A percentile compares a stretch with the other conserved stretches of the same genome.
Conservation (phyloP, 2,329 filamentous ascomycete genomes). For the Cercospora beticola region DNA sequence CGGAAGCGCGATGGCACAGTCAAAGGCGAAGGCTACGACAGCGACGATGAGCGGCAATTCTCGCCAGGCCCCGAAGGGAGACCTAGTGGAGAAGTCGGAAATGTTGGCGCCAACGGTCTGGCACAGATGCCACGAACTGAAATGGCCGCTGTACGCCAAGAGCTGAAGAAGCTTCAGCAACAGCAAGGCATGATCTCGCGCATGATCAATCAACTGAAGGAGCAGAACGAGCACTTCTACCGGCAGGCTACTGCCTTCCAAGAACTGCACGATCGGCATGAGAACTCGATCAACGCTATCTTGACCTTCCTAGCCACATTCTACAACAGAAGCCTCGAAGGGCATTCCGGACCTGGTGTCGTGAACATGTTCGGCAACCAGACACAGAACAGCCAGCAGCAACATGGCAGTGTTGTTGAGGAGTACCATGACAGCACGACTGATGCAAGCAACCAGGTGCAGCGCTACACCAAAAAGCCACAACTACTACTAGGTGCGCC, state of each 20-base stretch:
- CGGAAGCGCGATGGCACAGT: constrained; percentile 56
- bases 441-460: constrained; percentile 35
- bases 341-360: constrained; percentile 74
- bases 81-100: constrained; percentile 29
- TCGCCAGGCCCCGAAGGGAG: constrained; percentile 33
- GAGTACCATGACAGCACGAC: constrained; percentile 51
- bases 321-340: constrained; percentile 89
- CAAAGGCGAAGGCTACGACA: constrained; percentile 66
- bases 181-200: constrained; percentile 84
- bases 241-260: constrained; percentile 88
- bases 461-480: constrained; percentile 32
- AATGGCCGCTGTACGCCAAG: constrained; percentile 71
- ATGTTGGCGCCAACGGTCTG: constrained; percentile 47
- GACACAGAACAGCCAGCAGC: constrained; percentile 36
- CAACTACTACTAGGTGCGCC: constrained; percentile 34
- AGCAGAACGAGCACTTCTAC: constrained; percentile 84
- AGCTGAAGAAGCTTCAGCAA: constrained; percentile 77
- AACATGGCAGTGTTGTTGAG: constrained; percentile 62
- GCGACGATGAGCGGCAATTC: constrained; percentile 59
- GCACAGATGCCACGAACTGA: constrained; percentile 67
- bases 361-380: constrained; percentile 75
- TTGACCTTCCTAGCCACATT: constrained; percentile 95
- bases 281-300: constrained; percentile 98
- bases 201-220: constrained; percentile 75
- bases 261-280: constrained; percentile 89